Conservation (phyloP, 495 filamentous ascomycete species). For the Neurospora sp. region DNA sequence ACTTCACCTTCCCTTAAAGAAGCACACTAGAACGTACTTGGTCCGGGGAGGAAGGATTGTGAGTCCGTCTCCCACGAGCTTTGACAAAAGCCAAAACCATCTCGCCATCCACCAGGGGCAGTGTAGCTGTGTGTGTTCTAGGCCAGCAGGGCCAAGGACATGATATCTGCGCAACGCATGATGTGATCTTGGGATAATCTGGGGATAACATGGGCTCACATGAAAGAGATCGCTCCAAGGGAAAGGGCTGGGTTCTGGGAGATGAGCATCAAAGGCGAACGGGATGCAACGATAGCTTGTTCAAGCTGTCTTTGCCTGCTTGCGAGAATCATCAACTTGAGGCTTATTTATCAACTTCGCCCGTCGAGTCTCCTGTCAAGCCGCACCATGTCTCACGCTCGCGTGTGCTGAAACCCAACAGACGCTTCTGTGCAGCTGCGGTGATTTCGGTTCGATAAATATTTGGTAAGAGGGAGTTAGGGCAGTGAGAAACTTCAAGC, state of each 20-base stretch:
- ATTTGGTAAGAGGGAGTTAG: background rate
- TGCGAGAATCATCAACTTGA: background rate
- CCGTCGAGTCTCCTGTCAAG: background rate
- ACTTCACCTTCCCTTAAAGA: too few relatives aligned
- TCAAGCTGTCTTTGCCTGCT: background rate
- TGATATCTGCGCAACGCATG: background rate
- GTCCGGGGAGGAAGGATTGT: background rate
- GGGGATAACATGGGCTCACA: background rate
- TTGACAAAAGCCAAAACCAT: background rate
- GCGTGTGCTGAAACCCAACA: background rate
- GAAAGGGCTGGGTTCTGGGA: background rate
- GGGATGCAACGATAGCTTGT: background rate
- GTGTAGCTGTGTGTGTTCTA: background rate
- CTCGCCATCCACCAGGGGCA: background rate
- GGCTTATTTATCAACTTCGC: background rate
- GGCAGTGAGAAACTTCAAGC: background rate
- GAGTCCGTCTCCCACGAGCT: background rate
- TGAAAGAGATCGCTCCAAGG: background rate
- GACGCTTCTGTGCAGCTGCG: background rate
- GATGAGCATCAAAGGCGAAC: background rate
- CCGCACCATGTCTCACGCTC: background rate
- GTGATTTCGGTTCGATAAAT: background rate
- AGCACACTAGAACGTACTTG: background rate
- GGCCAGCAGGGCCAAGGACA: background rate
- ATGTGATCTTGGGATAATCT: background rate